Conservation (phyloP, 108 stramenopile genomes). For the Poteriospumella lacustris region DNA sequence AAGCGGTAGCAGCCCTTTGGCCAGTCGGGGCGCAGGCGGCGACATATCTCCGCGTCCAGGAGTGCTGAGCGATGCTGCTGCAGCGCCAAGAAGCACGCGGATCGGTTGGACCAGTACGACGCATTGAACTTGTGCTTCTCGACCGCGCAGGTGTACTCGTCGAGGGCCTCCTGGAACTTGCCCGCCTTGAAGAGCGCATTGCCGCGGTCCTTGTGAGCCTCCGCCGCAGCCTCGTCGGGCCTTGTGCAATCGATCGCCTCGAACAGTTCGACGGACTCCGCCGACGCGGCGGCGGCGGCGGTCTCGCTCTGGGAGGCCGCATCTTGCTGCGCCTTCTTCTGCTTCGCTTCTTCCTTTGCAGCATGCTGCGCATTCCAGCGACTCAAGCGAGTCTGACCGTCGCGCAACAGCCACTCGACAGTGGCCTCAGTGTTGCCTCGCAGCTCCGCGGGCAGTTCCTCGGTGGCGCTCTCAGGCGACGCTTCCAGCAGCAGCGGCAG, state of each 20-base stretch:
- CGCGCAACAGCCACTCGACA: too few species aligned
- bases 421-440: not conserved
- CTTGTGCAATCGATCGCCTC: too few species aligned
- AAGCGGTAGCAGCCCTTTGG: conserved; percentile 61
- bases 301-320: conserved; percentile 19
- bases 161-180: conserved; percentile 33
- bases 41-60: conserved; percentile 39
- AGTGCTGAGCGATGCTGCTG: conserved; percentile 35
- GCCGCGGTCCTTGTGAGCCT: conserved; percentile 12
- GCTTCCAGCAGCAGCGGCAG: conserved; percentile 35
- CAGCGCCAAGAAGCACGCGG: conserved; percentile 40
- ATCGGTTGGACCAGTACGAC: conserved; percentile 42
- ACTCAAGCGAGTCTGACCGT: conserved; percentile 32
- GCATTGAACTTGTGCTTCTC: conserved; percentile 35
- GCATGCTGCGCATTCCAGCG: conserved; percentile 29
- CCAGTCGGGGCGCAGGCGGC: conserved; percentile 57
- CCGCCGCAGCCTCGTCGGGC: not conserved
- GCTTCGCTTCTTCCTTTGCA: not conserved
- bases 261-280: conserved; percentile 16
- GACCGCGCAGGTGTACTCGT: conserved; percentile 38
- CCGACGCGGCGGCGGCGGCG: conserved; percentile 4
- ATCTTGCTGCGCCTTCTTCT: not conserved
- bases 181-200: conserved; percentile 31
- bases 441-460: not conserved
- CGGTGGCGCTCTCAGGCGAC: conserved; percentile 28